Conservation (phyloP, 1,284 basidiomycete species). For the Melanopsichium pennsylvanicum region DNA sequence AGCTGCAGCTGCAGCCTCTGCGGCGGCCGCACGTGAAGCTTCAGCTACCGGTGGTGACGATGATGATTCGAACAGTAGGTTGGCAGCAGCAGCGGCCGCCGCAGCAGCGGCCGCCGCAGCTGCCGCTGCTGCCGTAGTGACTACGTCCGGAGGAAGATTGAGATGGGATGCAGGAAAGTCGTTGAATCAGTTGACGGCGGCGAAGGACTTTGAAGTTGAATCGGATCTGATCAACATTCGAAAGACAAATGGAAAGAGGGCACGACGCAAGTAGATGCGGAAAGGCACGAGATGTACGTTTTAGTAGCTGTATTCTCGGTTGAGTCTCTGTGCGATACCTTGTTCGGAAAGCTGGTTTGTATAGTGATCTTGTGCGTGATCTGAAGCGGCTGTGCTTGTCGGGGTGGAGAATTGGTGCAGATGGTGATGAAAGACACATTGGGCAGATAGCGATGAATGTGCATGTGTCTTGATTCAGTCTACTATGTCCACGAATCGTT, state of each 20-base stretch:
- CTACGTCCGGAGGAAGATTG: constrained; percentile 54
- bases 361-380: neutral
- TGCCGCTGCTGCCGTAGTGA: constrained; percentile 44
- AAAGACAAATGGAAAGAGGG: constrained; percentile 62
- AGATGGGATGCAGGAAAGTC: constrained; percentile 63
- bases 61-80: constrained; percentile 43
- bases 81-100: constrained; percentile 41
- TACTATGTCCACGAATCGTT: too few species aligned
- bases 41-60: constrained; percentile 40
- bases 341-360: neutral
- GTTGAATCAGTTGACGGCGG: constrained; percentile 60
- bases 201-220: constrained; percentile 64
- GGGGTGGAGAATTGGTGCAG: neutral
- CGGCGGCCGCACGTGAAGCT: constrained; percentile 43
- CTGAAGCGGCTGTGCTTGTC: too few species aligned
- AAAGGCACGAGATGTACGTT: too few species aligned
- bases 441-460: too few species aligned
- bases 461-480: too few species aligned
- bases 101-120: constrained; percentile 32
- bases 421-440: neutral
- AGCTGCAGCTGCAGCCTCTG: constrained; percentile 34
- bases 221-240: constrained; percentile 64
- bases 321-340: neutral
- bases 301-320: neutral
- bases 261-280: constrained; percentile 37